A percentile compares a stretch with the other conserved stretches of the same genome.
These are phyloP conservation scores for Sclerotinia glacialis DNA, from an alignment of 2,329 filamentous ascomycete species.

Conservation along the genomic window DNA sequence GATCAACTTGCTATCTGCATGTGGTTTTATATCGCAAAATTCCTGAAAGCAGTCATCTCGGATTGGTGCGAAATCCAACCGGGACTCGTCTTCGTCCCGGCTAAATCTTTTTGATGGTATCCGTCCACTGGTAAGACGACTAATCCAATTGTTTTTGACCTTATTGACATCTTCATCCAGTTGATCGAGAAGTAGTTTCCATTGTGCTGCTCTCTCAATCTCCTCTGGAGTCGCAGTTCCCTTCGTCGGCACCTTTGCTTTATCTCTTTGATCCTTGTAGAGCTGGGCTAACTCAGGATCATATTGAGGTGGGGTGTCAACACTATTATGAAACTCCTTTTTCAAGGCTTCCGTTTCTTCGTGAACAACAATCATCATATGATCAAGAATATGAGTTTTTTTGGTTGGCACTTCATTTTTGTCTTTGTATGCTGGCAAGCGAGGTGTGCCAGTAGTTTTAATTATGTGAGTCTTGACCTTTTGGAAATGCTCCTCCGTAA, in stretches of 20 bases:
- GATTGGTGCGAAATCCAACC: slow-evolving; percentile 16
- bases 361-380: slow-evolving; percentile 57
- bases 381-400: slow-evolving; percentile 57
- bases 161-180: not conserved
- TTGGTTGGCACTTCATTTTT: not conserved
- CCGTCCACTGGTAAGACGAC: not conserved
- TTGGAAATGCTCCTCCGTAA: slow-evolving; percentile 46
- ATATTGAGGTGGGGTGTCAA: slow-evolving; percentile 25
- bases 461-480: slow-evolving; percentile 15
- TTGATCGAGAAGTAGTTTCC: slow-evolving; percentile 22
- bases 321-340: not conserved
- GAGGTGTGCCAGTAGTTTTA: not conserved
- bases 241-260: slow-evolving; percentile 20
- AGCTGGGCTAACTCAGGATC: slow-evolving; percentile 32
- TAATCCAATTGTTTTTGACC: slow-evolving; percentile 13
- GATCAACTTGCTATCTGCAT: slow-evolving; percentile 25
- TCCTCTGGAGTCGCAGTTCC: slow-evolving; percentile 8
- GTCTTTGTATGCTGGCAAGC: not conserved
- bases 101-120: not conserved
- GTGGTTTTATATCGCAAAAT: slow-evolving; percentile 34
- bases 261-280: slow-evolving; percentile 26
- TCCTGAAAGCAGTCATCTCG: slow-evolving; percentile 23
- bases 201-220: not conserved
- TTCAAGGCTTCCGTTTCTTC: slow-evolving; percentile 39
- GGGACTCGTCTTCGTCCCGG: slow-evolving; percentile 13